phyloP scores from a whole-genome alignment of 495 filamentous ascomycete species.

The Diplogelasinospora grovesii region DNA sequence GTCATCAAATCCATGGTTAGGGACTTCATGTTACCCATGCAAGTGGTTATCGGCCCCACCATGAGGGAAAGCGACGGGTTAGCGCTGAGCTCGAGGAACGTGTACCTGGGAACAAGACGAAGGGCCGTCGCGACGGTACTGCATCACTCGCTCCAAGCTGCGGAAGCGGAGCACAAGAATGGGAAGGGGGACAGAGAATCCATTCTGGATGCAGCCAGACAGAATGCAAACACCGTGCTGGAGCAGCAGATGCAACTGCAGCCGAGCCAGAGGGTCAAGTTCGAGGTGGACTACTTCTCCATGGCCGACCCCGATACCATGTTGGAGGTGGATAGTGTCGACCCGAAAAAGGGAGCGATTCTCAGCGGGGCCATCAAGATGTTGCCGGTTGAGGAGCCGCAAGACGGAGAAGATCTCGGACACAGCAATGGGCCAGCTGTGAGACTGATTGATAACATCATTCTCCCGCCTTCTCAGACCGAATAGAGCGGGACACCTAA shows the following conservation, averaged over 20 bases:
- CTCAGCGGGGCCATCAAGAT: conserved; percentile 88
- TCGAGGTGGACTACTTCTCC: conserved; percentile 85
- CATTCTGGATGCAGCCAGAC: conserved; percentile 60
- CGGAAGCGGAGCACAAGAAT: conserved; percentile 56
- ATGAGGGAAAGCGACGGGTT: conserved; percentile 75
- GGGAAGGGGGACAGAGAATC: conserved; percentile 53
- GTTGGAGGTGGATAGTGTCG: conserved; percentile 64
- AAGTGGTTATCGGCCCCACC: conserved; percentile 68
- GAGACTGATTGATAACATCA: conserved; percentile 90
- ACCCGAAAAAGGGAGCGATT: conserved; percentile 64
- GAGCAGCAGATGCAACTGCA: conserved; percentile 57
- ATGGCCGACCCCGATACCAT: conserved; percentile 76
- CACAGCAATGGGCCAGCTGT: conserved; percentile 62
- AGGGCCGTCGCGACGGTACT: conserved; percentile 66
- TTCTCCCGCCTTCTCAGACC: conserved; percentile 59
- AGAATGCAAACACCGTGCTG: conserved; percentile 42
- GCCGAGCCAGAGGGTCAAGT: conserved; percentile 56
- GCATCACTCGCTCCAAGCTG: conserved; percentile 56
- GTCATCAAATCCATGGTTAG: conserved; percentile 79
- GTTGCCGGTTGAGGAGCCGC: conserved; percentile 65
- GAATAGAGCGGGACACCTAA: too few species aligned
- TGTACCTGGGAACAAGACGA: conserved; percentile 76
- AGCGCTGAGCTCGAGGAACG: conserved; percentile 91
- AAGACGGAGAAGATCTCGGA: conserved; percentile 64
- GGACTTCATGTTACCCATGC: conserved; percentile 78